Percentiles rank a stretch among this genome's conserved stretches.
Conservation (phyloP, 2,329 filamentous ascomycete species). For the Curvularia sp. region DNA sequence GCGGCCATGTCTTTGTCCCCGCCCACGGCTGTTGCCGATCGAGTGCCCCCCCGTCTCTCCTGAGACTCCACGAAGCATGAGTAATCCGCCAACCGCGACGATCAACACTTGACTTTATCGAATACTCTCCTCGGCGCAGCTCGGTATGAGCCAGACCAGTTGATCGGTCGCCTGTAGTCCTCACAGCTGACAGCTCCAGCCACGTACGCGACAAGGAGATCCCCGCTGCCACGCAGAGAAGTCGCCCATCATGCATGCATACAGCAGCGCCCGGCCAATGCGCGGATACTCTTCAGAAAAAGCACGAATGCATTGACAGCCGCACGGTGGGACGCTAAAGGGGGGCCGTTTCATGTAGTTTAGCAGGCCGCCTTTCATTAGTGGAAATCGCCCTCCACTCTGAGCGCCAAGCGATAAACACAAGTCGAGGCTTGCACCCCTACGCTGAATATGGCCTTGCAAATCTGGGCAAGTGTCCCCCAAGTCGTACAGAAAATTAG, state of each 20-base stretch:
- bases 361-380: slow-evolving; percentile 5
- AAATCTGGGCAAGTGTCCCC: slow-evolving; percentile 2
- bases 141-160: background rate
- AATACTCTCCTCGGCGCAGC: background rate
- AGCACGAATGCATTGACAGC: background rate
- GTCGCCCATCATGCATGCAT: background rate
- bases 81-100: slow-evolving; percentile 2
- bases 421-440: background rate
- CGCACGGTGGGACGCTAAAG: slow-evolving; percentile 2
- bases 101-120: background rate
- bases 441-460: slow-evolving; percentile 4
- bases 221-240: background rate
- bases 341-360: slow-evolving; percentile 2
- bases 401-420: slow-evolving; percentile 4
- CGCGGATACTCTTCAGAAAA: background rate
- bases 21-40: background rate
- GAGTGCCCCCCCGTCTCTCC: background rate
- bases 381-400: slow-evolving; percentile 3
- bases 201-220: background rate
- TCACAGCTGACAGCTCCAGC: background rate
- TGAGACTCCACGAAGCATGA: slow-evolving; percentile 3
- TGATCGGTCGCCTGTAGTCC: background rate
- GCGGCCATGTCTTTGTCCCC: background rate
- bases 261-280: background rate
- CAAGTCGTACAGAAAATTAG: background rate